Percentiles rank a stretch among this genome's conserved stretches.
These are phyloP conservation scores for Astragalus glycyphyllos DNA, from an alignment of 306 rosid species.

Conservation along the genomic window DNA sequence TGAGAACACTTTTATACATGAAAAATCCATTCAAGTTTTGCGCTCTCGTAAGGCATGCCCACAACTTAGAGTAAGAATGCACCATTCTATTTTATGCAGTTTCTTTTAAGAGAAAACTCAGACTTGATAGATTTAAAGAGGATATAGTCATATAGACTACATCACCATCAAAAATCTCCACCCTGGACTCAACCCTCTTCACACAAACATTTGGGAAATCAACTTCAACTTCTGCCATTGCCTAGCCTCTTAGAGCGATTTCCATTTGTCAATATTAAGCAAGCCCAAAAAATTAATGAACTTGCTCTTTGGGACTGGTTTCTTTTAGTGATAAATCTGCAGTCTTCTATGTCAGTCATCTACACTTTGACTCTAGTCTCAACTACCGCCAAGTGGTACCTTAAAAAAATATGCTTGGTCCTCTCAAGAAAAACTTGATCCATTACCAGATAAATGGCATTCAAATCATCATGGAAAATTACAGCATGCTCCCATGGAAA, in stretches of 20 bases:
- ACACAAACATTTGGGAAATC: not conserved
- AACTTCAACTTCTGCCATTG: conserved; percentile 6
- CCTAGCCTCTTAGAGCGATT: conserved; percentile 1
- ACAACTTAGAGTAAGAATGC: not conserved
- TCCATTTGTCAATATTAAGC: conserved; percentile 1
- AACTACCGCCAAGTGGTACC: not conserved
- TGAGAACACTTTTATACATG: not conserved
- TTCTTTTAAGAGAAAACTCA: not conserved
- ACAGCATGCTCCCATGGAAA: not conserved
- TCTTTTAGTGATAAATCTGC: not conserved
- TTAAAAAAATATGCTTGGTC: not conserved
- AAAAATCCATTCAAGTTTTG: not conserved
- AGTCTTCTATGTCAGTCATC: not conserved
- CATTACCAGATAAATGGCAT: not conserved
- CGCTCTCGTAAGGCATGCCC: not conserved
- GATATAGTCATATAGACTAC: not conserved
- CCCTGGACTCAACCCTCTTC: not conserved
- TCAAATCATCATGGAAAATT: not conserved
- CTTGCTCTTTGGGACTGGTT: not conserved
- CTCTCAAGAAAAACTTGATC: not conserved
- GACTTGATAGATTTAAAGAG: not conserved
- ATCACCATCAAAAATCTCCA: not conserved
- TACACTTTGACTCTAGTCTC: not conserved
- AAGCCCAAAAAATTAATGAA: not conserved
- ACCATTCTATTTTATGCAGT: not conserved